Evolutionary conservation across 2,329 filamentous ascomycete genomes (phyloP).

Genomic region (Xylaria sp.): DNA sequence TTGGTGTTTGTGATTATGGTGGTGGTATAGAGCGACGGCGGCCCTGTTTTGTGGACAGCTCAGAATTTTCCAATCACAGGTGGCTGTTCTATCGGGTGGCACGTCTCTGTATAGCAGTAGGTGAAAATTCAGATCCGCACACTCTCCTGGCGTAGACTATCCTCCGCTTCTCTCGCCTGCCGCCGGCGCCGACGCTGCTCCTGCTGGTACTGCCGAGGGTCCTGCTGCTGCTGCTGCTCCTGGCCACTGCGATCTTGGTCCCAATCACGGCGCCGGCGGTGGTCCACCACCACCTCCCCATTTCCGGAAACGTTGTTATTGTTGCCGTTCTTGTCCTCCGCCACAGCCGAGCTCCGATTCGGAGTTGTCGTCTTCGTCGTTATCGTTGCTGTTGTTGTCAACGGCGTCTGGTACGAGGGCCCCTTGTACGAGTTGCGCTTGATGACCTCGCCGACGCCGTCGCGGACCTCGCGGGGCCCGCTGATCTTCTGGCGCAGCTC

Average conservation of each 20-base stretch:
- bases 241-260: background rate
- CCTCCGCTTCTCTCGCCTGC: background rate
- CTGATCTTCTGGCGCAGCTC: constrained; percentile 64
- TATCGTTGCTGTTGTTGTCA: background rate
- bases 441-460: constrained; percentile 61
- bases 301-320: background rate
- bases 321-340: too few relatives aligned
- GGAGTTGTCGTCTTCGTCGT: too few relatives aligned
- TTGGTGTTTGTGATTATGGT: background rate
- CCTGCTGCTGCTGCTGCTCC: background rate
- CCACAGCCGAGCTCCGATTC: background rate
- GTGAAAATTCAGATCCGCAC: background rate
- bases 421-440: constrained; percentile 46
- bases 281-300: background rate
- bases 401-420: constrained; percentile 35
- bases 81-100: too few relatives aligned
- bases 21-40: background rate
- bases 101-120: too few relatives aligned
- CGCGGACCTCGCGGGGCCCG: constrained; percentile 58
- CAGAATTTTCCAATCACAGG: too few relatives aligned
- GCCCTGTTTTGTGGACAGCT: background rate
- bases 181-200: background rate
- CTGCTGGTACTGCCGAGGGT: too few relatives aligned
- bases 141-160: background rate
- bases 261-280: background rate